Base-by-base conservation (phyloP, 1,139 yeast species). In the Yamadazyma buinensis region DNA sequence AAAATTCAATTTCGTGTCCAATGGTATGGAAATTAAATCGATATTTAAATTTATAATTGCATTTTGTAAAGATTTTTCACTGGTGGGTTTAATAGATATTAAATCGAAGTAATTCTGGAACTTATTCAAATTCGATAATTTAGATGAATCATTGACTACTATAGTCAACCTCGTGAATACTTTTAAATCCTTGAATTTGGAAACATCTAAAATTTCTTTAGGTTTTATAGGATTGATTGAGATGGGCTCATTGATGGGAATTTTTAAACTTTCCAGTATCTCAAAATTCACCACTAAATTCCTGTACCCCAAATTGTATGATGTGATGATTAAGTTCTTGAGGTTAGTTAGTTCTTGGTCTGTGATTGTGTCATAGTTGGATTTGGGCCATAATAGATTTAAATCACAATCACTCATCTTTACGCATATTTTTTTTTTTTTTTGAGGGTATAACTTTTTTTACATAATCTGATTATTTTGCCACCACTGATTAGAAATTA, bases 311-410 rank as follows among this genome's bases (percentile, higher is more conserved):
- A 87, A 61, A 22, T 71, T 59, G 44, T 75, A 72, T 23, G 78
- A 58, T n/a, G 81, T 77, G n/a, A 68, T 53, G 6, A 84, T 56
- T 8, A 76, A 69, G 33, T 69, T 67, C 43, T 70, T 71, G 32
- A 83, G 52, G 25, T 58, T 58, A 1, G 51, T 49, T 6, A 80
- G 47, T 38, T 80, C 76, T 9, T 54, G 48, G 2, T 56, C 43
- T 0, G 71, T 52, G 1, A 78, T 73, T 20, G 60, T 46, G 3
- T 58, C 46, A 52, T 74, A 80, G 44, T 69, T 65, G 30, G 57
- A 52, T 35, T 69, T 75, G 1, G 96, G 95, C 92, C 95, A 88
- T 15, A 80, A 78, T 4, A 88, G 80, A 54, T 88, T 88, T 42
- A 88, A 66, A 59, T 88, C 97, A 44, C 77, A 26, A n/a, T n/a